Evolutionary conservation across 2,329 filamentous ascomycete species (phyloP).

Genomic region (Diaporthe destruens): DNA sequence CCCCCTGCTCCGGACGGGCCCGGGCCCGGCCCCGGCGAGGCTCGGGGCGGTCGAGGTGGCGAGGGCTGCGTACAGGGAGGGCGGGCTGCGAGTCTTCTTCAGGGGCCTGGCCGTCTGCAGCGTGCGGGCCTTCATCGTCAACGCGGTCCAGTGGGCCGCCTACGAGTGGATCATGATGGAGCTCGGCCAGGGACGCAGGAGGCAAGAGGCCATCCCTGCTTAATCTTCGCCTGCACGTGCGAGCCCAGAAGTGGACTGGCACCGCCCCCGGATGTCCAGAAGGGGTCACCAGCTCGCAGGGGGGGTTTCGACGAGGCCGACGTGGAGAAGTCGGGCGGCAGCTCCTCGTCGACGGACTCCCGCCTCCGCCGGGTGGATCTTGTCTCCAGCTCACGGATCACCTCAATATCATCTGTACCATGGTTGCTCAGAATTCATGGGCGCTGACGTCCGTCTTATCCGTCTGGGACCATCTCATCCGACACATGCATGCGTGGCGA

Average conservation of each 20-base stretch:
- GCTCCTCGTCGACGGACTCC: no score
- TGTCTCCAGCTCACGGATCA: background rate
- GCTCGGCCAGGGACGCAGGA: conserved; percentile 55
- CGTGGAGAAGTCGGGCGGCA: no score
- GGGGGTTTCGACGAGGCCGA: background rate
- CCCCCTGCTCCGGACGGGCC: conserved; percentile 49
- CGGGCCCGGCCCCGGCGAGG: conserved; percentile 46
- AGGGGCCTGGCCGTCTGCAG: conserved; percentile 85
- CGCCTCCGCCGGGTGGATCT: no score
- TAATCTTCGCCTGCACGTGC: background rate
- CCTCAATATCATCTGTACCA: background rate
- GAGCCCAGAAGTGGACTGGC: background rate
- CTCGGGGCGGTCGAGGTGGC: conserved; percentile 73
- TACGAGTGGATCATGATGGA: conserved; percentile 89
- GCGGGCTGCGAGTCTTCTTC: conserved; percentile 75
- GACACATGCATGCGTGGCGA: no score
- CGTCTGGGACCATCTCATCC: background rate
- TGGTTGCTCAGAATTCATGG: background rate
- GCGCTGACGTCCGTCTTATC: background rate
- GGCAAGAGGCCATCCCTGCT: conserved; percentile 1
- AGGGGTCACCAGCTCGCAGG: background rate
- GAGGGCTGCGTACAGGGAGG: conserved; percentile 72
- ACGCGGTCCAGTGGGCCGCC: conserved; percentile 91
- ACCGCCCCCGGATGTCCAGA: background rate
- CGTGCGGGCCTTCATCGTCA: conserved; percentile 88